Evolutionary conservation across 352 stramenopile genomes (phyloP).

Genomic region (Phytophthora chlamydospora): DNA sequence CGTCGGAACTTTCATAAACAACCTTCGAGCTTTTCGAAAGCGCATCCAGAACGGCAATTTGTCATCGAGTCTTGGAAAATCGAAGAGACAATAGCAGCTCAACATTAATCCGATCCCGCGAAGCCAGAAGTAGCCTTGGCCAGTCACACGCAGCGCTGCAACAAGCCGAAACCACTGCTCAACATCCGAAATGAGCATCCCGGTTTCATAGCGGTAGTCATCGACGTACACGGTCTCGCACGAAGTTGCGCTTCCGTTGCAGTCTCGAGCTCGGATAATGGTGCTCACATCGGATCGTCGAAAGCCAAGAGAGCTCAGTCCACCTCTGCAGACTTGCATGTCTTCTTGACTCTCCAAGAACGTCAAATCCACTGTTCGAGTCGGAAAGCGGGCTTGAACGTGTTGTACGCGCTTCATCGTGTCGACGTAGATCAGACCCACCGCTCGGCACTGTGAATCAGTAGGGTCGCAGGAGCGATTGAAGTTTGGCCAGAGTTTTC

Average conservation of each 20-base stretch:
- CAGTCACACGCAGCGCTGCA: constrained; percentile 21
- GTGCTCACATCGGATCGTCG: constrained; percentile 11
- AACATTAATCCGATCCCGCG: constrained; percentile 22
- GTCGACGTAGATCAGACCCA: constrained; percentile 5
- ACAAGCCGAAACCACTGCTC: constrained; percentile 35
- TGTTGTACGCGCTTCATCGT: neutral
- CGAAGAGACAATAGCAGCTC: constrained; percentile 15
- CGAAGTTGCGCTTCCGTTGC: neutral
- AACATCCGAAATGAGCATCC: constrained; percentile 17
- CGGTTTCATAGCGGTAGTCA: constrained; percentile 44
- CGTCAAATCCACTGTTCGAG: constrained; percentile 12
- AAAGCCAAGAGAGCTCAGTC: constrained; percentile 5
- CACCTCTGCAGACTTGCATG: constrained; percentile 5
- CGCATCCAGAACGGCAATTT: neutral
- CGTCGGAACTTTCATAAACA: constrained; percentile 40
- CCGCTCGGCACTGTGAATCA: neutral
- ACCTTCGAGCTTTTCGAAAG: constrained; percentile 6
- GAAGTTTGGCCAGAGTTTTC: constrained; percentile 20
- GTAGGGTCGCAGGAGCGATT: constrained; percentile 4
- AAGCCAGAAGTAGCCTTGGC: constrained; percentile 42
- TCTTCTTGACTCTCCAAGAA: constrained; percentile 23
- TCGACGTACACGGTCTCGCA: constrained; percentile 41
- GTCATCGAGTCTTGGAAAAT: no score
- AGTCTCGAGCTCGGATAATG: constrained; percentile 18
- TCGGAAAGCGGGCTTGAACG: constrained; percentile 5